Evolutionary conservation across 352 stramenopile species (phyloP), one percentile per base, ranked within the genome.

Genomic region (Pythium plurisporium): DNA sequence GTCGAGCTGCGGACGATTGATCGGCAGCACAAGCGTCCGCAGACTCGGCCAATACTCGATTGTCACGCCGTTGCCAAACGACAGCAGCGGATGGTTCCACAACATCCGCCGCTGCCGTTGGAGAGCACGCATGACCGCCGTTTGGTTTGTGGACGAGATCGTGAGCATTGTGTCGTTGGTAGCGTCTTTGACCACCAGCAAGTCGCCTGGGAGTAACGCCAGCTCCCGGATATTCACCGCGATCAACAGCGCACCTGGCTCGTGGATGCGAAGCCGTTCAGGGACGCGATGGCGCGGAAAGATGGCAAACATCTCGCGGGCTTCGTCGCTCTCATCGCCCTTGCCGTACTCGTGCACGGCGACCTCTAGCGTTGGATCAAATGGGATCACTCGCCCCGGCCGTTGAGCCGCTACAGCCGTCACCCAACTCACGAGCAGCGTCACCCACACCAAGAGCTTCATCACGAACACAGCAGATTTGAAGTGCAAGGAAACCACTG

Each of bases 41-140:
- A 84, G 56, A 62, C 73, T 81, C 4, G 75, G 75, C 20, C 71
- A 72, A 53, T 88, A 86, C 60, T 82, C 65, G 40, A 88, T 36
- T 17, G 68, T 67, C 15, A 84, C 53, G 1, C 42, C 51, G 34
- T 71, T 52, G 12, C 78, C 75, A 44, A 56, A 17, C 19, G 78
- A 49, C 42, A 87, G 55, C 44, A 85, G 70, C 19, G 74, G 72
- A 34, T 84, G 72, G 30, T 69, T 70, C 45, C 67, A 73, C 14
- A 84, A 46, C 17, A 69, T 14, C 5, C 71, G 53, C 22, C 41
- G 36, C 10, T 23, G 47, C 3, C 19, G 54, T 51, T 41, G 41
- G 33, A 56, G 23, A 22, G n/a, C 23, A 1, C 34, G 25, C 29
- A 23, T 52, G 7, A 38, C 40, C n/a, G 55, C 17, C 31, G 62